Conservation (phyloP, 768 basidiomycete genomes). For the Trametes sanguinea region DNA sequence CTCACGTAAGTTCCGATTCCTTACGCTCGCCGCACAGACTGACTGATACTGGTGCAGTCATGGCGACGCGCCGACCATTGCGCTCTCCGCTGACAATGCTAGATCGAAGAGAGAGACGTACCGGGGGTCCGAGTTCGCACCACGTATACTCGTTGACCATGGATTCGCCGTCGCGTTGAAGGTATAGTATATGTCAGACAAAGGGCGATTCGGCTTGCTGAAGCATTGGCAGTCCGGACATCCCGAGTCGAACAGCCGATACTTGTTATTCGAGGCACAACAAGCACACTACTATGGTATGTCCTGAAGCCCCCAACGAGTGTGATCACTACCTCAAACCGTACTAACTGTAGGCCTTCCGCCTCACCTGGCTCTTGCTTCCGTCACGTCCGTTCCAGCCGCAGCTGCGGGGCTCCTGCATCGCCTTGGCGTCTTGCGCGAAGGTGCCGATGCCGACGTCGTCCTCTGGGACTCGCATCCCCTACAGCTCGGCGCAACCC, state of each 20-base stretch:
- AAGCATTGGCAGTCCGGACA: constrained; percentile 57
- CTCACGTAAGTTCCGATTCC: constrained; percentile 43
- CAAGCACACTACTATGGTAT: constrained; percentile 78
- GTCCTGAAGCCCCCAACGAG: not conserved
- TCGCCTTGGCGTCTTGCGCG: constrained; percentile 66
- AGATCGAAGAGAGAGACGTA: constrained; percentile 84
- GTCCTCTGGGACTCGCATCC: constrained; percentile 48
- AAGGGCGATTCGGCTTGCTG: too few relatives aligned
- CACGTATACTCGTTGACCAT: constrained; percentile 68
- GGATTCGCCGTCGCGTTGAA: constrained; percentile 77
- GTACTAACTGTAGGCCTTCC: constrained; percentile 43
- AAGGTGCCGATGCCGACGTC: constrained; percentile 42
- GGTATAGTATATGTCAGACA: constrained; percentile 36
- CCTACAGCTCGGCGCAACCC: constrained; percentile 47
- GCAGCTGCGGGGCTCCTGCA: constrained; percentile 74
- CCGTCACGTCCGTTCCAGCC: constrained; percentile 76
- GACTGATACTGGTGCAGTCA: constrained; percentile 31
- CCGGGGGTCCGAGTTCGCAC: constrained; percentile 77
- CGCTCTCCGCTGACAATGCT: constrained; percentile 62
- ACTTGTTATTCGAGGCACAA: constrained; percentile 82
- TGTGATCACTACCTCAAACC: not conserved
- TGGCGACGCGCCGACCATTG: constrained; percentile 74
- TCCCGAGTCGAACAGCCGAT: constrained; percentile 65
- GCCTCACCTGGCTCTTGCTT: constrained; percentile 64
- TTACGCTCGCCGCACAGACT: not conserved